Base-by-base conservation (phyloP, 148 eudicot genomes). In the Rhododendron mucronatum region DNA sequence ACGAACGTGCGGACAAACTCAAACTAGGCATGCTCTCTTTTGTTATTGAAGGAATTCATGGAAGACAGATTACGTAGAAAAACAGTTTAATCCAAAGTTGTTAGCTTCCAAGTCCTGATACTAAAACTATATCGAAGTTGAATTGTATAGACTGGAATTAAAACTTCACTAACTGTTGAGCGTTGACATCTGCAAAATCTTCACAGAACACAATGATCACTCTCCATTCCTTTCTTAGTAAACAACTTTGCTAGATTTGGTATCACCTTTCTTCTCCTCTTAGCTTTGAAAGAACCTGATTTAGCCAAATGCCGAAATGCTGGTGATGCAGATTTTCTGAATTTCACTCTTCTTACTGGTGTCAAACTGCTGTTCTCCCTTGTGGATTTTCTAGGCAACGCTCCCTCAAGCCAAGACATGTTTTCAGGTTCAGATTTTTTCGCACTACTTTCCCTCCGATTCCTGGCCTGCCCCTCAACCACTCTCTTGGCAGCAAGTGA, bases 251-350 rank as follows among this genome's bases (percentile, higher is more conserved):
- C 92, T 41, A 92, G 82, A 83, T 88, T 88, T 63, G 89, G 91
- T 88, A 92, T 90, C 80, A 84, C 93, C 88, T 86, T 92, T 87
- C 82, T 90, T 88, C 86, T 94, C 91, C 95, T 94, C 89, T 86
- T 90, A 53, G 89, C 63, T 3, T 86, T 86, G 53, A 86, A 82
- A 81, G 94, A 90, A 81, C 90, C 85, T 3, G 95, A 89, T 86
- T 87, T 87, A 83, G 88, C 85, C 55, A 86, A 48, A 44, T 88
- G 89, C 82, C 94, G 89, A 84, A 85, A 57, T 53, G 88, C 89
- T 2, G 95, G 94, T 65, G 96, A 92, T 26, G 89, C 21, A 23
- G 95, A 90, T 86, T 87, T 93, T 82, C 91, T 80, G 20, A 81
- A 82, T 84, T 86, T 95, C 30, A 87, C 86, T 90, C 90, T 91